These are phyloP conservation scores for Ramularia endophylla DNA, from an alignment of 2,329 filamentous ascomycete genomes.

Conservation along the genomic window DNA sequence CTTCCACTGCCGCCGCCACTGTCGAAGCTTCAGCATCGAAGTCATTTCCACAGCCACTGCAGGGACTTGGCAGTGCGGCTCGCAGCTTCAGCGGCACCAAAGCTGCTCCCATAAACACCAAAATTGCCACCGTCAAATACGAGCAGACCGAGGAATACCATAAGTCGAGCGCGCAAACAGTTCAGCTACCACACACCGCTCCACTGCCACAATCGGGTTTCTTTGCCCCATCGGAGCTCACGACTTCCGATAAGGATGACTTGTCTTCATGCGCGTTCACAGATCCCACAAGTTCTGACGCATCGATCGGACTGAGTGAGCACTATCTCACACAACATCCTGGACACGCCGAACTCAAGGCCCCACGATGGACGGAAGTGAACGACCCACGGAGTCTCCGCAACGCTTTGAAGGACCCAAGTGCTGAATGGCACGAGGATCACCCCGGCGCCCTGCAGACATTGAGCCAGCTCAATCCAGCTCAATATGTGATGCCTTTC, in stretches of 20 bases:
- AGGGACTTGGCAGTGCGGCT: no score
- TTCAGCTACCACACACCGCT: conserved; percentile 1
- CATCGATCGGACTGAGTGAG: no score
- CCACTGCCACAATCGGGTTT: conserved; percentile 6
- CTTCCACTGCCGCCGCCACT: no score
- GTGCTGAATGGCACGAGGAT: conserved; percentile 17
- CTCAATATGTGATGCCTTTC: conserved; percentile 20
- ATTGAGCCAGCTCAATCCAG: conserved; percentile 23
- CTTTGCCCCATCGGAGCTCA: no score
- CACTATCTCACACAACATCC: neutral
- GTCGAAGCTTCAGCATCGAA: no score
- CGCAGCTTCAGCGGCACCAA: no score
- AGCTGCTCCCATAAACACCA: neutral
- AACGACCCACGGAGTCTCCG: conserved; percentile 10
- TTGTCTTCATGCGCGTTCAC: no score
- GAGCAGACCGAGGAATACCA: conserved; percentile 16
- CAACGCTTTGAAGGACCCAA: conserved; percentile 15
- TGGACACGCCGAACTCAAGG: conserved; percentile 4
- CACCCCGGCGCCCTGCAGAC: conserved; percentile 16
- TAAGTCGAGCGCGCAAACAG: neutral
- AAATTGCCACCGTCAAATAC: conserved; percentile 5
- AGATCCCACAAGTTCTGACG: no score
- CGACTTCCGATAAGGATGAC: no score
- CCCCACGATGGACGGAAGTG: conserved; percentile 12
- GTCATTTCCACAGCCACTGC: no score